Base-by-base conservation (phyloP, 192 early-diverging fungal species). In the Mortierella antarctica region DNA sequence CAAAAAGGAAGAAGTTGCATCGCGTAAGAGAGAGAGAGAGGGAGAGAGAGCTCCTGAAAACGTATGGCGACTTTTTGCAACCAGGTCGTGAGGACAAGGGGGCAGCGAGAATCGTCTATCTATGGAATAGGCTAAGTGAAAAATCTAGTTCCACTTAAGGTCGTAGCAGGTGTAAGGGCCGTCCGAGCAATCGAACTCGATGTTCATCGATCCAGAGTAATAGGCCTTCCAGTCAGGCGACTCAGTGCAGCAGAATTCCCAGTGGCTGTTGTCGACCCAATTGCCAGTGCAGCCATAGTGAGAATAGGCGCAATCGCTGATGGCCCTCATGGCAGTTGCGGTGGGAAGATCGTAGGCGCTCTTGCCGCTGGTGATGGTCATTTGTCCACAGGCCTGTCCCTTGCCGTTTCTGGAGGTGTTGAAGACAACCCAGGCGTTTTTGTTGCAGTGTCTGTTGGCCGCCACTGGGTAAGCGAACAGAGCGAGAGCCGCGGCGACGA, bases 181-280 rank as follows among this genome's bases (percentile, higher is more conserved):
- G 54, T 67, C 65, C 42, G 53, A 56, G 65, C 65, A 67, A 56
- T 21, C 21, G 65, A 67, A 67, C 65, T 67, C 65, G 53, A 67
- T 67, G 65, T 67, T 67, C 65, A 67, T 67, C 65, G 65, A 67
- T 67, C 65, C 65, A 56, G 65, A 67, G 45, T 67, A 67, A 56
- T 56, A 56, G 21, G 51, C 40, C 53, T 67, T 67, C 65, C 65
- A 67, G 65, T 54, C 51, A 56, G 65, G 65, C 42, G 23, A 42
- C 21, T 67, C 65, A 55, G 51, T 56, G 65, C 65, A 67, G 45
- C 65, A 67, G 65, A 67, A 67, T 67, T 67, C 65, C 65, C 65
- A 67, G 56, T 67, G 65, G 65, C n/a, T 67, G 65, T 55, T 18
- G 65, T 51, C 39, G 53, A 67, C 65, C 65, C 65, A 67, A 46